These are phyloP conservation scores for Globisporangium irregulare DNA, from an alignment of 352 stramenopile genomes.

Conservation along the genomic window DNA sequence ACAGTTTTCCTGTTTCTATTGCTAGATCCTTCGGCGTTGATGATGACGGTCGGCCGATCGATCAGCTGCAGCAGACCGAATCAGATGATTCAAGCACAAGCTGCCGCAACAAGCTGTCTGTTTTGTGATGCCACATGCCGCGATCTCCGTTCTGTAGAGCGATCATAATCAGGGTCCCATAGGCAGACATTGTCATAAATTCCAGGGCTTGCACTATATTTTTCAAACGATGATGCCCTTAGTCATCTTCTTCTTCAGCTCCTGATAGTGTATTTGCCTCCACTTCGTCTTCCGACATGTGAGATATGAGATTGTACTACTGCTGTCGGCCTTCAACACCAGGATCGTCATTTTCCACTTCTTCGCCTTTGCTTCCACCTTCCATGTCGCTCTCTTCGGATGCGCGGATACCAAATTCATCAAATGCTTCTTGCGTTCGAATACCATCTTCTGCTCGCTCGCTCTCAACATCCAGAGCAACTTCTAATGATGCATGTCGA, in stretches of 20 bases:
- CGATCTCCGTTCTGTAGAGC: no score
- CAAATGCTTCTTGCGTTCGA: background rate
- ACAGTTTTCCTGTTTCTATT: background rate
- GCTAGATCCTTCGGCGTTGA: background rate
- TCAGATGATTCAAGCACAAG: background rate
- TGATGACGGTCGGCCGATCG: background rate
- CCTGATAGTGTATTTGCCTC: background rate
- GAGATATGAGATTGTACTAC: background rate
- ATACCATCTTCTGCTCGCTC: background rate
- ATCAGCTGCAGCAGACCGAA: background rate
- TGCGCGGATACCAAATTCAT: background rate
- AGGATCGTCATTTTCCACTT: background rate
- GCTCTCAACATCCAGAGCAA: background rate
- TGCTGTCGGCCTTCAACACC: background rate
- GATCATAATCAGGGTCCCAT: no score
- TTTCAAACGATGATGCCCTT: background rate
- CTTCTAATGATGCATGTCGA: background rate
- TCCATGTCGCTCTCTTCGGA: conserved; percentile 2
- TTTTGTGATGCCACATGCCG: background rate
- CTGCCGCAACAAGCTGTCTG: background rate
- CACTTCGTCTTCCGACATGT: background rate
- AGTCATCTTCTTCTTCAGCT: background rate
- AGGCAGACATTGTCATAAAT: no score
- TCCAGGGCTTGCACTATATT: background rate
- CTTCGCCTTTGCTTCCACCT: background rate